phyloP scores from a whole-genome alignment of 2,329 filamentous ascomycete species.

The Trichoderma afroharzianum region DNA sequence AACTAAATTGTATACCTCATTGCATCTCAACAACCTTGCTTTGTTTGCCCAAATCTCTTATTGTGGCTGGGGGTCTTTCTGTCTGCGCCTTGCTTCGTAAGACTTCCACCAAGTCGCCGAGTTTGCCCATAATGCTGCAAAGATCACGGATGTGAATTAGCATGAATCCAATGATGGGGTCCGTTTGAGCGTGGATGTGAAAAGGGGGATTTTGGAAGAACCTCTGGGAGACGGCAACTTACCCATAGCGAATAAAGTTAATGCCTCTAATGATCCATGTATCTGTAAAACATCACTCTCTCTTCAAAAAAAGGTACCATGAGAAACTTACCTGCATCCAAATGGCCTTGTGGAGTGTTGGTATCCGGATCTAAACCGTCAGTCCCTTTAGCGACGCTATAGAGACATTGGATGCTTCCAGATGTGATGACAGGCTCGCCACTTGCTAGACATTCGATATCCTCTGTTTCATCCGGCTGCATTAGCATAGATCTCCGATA shows the following conservation, averaged over 20 bases:
- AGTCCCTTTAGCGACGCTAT: neutral
- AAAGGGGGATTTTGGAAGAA: neutral
- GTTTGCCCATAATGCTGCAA: neutral
- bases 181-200: neutral
- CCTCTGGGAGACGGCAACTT: neutral
- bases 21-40: neutral
- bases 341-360: neutral
- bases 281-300: neutral
- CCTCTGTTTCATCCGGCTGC: neutral
- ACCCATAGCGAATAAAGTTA: neutral
- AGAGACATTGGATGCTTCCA: neutral
- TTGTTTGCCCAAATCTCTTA: neutral
- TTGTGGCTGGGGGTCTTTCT: neutral
- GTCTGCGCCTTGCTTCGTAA: neutral
- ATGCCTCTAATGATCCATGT: neutral
- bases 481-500: neutral
- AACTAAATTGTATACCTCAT: neutral
- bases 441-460: neutral
- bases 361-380: neutral
- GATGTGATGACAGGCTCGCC: neutral
- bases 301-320: neutral
- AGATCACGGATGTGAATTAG: neutral
- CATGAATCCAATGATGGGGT: neutral
- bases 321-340: neutral
- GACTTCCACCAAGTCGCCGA: neutral